Base-by-base conservation (phyloP, 805 yeast genomes). In the Zygoascus bituminiphila region DNA sequence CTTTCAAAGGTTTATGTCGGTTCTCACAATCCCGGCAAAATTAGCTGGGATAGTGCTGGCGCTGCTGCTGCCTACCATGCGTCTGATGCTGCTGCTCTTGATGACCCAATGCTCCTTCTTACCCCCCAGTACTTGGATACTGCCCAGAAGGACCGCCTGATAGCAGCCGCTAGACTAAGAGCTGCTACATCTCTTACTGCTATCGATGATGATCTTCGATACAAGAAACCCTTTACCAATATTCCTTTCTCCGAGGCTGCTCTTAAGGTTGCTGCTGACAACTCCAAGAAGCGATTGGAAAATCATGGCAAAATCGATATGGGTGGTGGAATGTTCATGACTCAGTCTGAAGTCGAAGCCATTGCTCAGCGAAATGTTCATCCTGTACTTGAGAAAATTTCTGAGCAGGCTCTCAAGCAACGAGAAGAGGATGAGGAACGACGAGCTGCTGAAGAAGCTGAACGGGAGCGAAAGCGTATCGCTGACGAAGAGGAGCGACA, bases 311-410 rank as follows among this genome's bases (percentile, higher is more conserved):
- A 81, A 63, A 71, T 88, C 57, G 74, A 87, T 60, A 68, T 91
- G 53, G 98, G 98, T 51, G 96, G 95, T 53, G 98, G 97, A 1
- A 73, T 86, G 50, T 77, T 75, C 59, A 78, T 91, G 75, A 72
- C 84, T 36, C 83, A 76, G 51, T 75, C 72, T 19, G 96, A 89
- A 59, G 77, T 93, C 52, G 83, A 86, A 54, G 75, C 75, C 45
- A 77, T 91, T 70, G 98, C 98, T 19, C 69, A 79, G 51, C 75
- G 80, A 42, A 73, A 85, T 60, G 95, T 93, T 50, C 74, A 77
- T 55, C 98, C 98, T 7, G 88, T 91, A 4, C 70, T 91, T 59
- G 74, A 72, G 36, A 89, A 87, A 64, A 78, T 91, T 59, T 72
- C 77, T 57, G 66, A 72, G 42, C 82, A 84, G 60, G 95, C 94